Base-by-base conservation (phyloP, 2,329 filamentous ascomycete genomes). In the Pseudogymnoascus sp. region DNA sequence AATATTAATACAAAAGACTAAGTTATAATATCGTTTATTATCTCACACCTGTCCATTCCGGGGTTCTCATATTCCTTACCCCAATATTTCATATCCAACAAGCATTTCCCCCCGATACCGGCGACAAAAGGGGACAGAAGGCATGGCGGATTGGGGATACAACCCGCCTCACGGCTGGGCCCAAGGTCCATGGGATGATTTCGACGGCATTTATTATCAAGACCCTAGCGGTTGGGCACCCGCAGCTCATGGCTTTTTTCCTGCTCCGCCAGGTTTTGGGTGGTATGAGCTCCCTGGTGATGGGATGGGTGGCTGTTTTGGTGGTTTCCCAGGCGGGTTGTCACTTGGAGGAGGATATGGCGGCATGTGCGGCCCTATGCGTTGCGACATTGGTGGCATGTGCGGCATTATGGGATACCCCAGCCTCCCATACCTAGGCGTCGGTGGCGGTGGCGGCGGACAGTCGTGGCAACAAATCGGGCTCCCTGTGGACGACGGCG, bases 151-250 rank as follows among this genome's bases (percentile, higher is more conserved):
- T 13, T 36, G 60, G 58, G 69, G 69, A 25, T 69, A 63, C 61
- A 72, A 72, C 64, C 59, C 67, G 18, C 40, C 59, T 45, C 66
- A 71, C 60, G 69, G 70, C 21, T 66, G 62, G 33, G 70, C 71
- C 15, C 59, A 40, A 1, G 69, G 69, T 3, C 65, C 68, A 9
- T 61, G 39, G 35, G 42, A 61, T 12, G 15, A 21, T 31, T 59
- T 58, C 25, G 59, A 45, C 12, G 58, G 35, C 8, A 7, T 45
- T 9, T 45, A 39, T 60, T 60, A 37, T 60, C 58, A 39, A 37
- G 35, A 37, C 3, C 58, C 48, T 15, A 55, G 48, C 15, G 48
- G 48, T 10, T 55, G 48, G 48, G 48, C 48, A 21, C 58, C 58
- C 18, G 37, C 35, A 15, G 33, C 27, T 13, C 58, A 59, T 39